phyloP scores from a whole-genome alignment of 306 rosid genomes.

The Argentina anserina region DNA sequence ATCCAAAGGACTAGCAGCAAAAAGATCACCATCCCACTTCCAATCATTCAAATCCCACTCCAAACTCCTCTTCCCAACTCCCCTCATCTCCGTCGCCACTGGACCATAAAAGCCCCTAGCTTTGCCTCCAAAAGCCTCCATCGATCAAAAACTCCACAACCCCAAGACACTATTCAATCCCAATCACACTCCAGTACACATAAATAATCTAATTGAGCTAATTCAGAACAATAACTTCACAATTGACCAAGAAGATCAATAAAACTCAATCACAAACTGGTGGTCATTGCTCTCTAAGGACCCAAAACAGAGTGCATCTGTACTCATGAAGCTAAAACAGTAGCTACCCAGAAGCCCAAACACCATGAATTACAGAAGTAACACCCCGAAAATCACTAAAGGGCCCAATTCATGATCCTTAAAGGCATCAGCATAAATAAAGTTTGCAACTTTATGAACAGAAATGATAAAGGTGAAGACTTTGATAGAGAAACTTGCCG shows the following conservation, averaged over 20 bases:
- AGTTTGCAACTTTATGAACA: not conserved
- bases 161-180: not conserved
- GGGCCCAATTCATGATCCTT: not conserved
- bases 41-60: constrained; percentile 86
- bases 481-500: constrained; percentile 5
- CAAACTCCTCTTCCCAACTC: constrained; percentile 46
- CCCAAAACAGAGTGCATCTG: constrained; percentile 42
- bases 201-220: constrained; percentile 21
- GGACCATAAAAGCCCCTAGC: constrained; percentile 43
- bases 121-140: constrained; percentile 66
- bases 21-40: constrained; percentile 91
- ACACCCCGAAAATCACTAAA: not conserved
- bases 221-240: not conserved
- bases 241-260: constrained; percentile 20
- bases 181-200: constrained; percentile 12
- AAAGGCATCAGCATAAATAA: not conserved
- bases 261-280: constrained; percentile 6
- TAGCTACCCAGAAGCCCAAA: constrained; percentile 45
- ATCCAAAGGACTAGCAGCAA: constrained; percentile 52
- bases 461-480: not conserved
- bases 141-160: constrained; percentile 20
- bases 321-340: constrained; percentile 49
- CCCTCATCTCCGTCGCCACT: constrained; percentile 44
- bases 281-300: not conserved
- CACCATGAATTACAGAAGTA: constrained; percentile 15